phyloP scores from a whole-genome alignment of 2,329 filamentous ascomycete genomes.

The Byssoonygena ceratinophila region DNA sequence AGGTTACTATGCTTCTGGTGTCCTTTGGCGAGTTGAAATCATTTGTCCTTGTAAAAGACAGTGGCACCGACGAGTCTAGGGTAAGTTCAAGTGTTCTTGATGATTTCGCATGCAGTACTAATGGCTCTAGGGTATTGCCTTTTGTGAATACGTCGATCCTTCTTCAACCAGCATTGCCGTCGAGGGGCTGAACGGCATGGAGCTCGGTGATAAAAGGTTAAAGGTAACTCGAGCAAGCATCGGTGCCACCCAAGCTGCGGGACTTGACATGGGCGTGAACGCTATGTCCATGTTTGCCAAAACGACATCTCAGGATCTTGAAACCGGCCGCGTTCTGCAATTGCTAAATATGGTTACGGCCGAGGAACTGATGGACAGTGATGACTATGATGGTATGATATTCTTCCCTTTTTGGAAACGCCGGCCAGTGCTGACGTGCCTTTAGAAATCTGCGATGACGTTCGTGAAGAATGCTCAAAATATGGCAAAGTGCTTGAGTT shows the following conservation, averaged over 20 bases:
- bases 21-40: conserved; percentile 90
- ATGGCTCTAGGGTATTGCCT: conserved; percentile 69
- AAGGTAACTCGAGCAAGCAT: conserved; percentile 84
- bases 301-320: conserved; percentile 66
- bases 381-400: conserved; percentile 80
- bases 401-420: not conserved
- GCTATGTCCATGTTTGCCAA: conserved; percentile 97
- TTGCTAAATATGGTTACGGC: conserved; percentile 97
- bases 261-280: conserved; percentile 89
- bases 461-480: conserved; percentile 85
- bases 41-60: conserved; percentile 82
- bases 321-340: conserved; percentile 75
- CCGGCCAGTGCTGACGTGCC: not conserved
- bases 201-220: conserved; percentile 74
- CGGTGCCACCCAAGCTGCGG: conserved; percentile 82
- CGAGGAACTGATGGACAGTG: conserved; percentile 84
- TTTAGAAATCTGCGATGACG: conserved; percentile 89
- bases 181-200: conserved; percentile 85
- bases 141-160: conserved; percentile 85
- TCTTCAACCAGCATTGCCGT: conserved; percentile 68
- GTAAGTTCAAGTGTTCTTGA: conserved; percentile 43
- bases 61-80: conserved; percentile 70
- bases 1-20: conserved; percentile 78
- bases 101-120: not conserved
- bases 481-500: conserved; percentile 76